phyloP scores from a whole-genome alignment of 2,329 filamentous ascomycete species.

The Chrysosporium queenslandicum region DNA sequence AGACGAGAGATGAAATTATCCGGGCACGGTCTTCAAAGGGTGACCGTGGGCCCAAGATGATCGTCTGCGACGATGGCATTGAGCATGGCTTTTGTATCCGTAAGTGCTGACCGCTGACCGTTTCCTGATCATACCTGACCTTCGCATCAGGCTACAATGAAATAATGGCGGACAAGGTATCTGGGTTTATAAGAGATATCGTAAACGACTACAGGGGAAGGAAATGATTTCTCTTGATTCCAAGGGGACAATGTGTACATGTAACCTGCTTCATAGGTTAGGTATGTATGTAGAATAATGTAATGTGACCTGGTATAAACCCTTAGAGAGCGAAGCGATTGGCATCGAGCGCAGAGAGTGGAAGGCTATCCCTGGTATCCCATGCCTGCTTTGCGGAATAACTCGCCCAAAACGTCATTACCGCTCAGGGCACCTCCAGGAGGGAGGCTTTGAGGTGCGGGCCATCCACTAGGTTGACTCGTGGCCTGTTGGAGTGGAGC shows the following conservation, averaged over 20 bases:
- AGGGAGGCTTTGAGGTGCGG: neutral
- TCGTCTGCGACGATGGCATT: constrained; percentile 46
- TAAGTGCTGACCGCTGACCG: constrained; percentile 33
- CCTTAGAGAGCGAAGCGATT: neutral
- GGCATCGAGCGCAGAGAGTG: too few species aligned
- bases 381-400: constrained; percentile 33
- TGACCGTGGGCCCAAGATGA: constrained; percentile 41
- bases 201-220: constrained; percentile 13
- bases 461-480: neutral
- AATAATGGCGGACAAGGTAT: constrained; percentile 44
- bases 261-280: neutral
- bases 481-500: neutral
- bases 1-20: constrained; percentile 48
- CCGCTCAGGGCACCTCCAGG: neutral
- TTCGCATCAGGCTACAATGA: constrained; percentile 31
- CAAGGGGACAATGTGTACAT: neutral
- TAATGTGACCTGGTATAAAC: neutral
- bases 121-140: too few species aligned
- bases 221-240: constrained; percentile 6
- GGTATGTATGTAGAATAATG: constrained; percentile 9
- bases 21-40: constrained; percentile 30
- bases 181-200: constrained; percentile 40
- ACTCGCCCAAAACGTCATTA: constrained; percentile 13
- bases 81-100: constrained; percentile 52
- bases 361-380: constrained; percentile 4